Percentiles rank a stretch among this genome's conserved stretches.
These are phyloP conservation scores for Mycena alexandri DNA, from an alignment of 768 basidiomycete genomes.

Conservation along the genomic window DNA sequence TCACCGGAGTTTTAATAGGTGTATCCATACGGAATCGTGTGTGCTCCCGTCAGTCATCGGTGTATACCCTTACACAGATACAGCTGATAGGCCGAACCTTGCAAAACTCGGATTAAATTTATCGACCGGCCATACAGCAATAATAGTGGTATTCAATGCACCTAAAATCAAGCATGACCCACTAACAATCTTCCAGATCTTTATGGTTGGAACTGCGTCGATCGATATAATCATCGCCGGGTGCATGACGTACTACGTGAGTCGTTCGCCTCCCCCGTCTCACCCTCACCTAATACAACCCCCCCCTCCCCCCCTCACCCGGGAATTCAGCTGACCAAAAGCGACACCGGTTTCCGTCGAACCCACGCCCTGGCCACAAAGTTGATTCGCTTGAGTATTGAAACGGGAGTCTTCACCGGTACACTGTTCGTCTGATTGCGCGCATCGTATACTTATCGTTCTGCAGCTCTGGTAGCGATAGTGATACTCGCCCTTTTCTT, in stretches of 20 bases:
- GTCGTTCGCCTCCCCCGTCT: neutral
- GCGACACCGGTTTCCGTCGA: neutral
- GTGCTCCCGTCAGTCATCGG: too few species aligned
- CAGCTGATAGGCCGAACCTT: too few species aligned
- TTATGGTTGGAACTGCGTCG: neutral
- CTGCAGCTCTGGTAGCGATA: neutral
- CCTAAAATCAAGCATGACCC: too few species aligned
- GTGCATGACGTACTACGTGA: constrained; percentile 3
- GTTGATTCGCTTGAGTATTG: constrained; percentile 6
- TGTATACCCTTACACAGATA: too few species aligned
- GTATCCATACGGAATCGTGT: too few species aligned
- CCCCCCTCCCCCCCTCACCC: too few species aligned
- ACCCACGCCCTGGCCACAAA: neutral
- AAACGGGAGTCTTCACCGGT: constrained; percentile 13
- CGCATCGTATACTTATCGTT: neutral
- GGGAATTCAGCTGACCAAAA: neutral
- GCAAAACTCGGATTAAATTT: too few species aligned
- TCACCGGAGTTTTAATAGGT: too few species aligned
- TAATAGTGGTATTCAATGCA: neutral
- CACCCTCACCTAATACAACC: too few species aligned
- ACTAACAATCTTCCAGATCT: neutral
- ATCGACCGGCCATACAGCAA: neutral
- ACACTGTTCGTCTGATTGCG: neutral
- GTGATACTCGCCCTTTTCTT: neutral
- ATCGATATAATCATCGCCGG: neutral